These are phyloP conservation scores for Plasmodium vivax DNA, from an alignment of 169 alveolate species.

Conservation along the genomic window DNA sequence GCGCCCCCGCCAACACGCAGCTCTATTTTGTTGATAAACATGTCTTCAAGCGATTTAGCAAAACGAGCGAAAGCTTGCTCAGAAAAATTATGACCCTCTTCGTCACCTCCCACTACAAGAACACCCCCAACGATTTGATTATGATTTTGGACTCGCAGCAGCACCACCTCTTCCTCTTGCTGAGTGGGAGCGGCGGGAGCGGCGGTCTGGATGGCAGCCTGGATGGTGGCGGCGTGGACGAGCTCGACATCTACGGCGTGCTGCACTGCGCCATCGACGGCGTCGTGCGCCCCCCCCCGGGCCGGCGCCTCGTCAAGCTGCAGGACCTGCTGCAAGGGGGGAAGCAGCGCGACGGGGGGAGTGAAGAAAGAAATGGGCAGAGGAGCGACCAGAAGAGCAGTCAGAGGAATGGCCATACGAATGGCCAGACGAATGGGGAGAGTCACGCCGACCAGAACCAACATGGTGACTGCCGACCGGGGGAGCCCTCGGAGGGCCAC, in stretches of 20 bases:
- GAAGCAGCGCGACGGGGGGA: background rate
- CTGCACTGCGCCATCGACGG: constrained; percentile 87
- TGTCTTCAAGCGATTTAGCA: constrained; percentile 97
- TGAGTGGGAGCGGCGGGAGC: constrained; percentile 68
- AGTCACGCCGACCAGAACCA: too few species aligned
- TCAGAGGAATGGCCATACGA: background rate
- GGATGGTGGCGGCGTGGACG: background rate
- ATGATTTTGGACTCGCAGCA: constrained; percentile 99
- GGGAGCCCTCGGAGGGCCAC: constrained; percentile 80
- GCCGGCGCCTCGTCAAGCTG: background rate
- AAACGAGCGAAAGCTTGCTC: constrained; percentile 96
- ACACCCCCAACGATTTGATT: constrained; percentile 99
- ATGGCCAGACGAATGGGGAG: background rate
- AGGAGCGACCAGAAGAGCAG: background rate
- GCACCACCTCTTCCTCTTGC: constrained; percentile 96
- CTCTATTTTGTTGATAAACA: constrained; percentile 97
- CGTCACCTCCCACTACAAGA: constrained; percentile 98
- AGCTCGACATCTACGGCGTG: constrained; percentile 80
- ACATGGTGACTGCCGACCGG: background rate
- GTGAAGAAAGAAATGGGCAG: background rate
- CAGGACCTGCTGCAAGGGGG: background rate
- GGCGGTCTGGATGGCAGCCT: too few species aligned
- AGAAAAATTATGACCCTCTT: constrained; percentile 95
- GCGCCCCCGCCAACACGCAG: constrained; percentile 95
- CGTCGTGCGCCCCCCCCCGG: background rate